Percentiles rank a stretch among this genome's conserved stretches.
Evolutionary conservation across 1,139 yeast species (phyloP).

Genomic region (Debaryomyces nepalensis): DNA sequence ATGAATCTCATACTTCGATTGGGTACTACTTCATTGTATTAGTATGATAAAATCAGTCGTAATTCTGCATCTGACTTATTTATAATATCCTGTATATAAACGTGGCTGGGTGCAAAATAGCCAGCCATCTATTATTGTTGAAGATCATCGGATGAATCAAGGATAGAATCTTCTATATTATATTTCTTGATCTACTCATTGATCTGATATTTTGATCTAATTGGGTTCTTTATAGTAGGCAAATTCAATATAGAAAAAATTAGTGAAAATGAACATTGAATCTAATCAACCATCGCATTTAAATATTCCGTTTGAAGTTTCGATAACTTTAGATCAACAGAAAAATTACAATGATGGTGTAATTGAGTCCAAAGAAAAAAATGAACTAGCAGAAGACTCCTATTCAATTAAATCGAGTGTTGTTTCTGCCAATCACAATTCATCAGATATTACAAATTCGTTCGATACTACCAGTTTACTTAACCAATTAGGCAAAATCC

Average conservation of each 20-base stretch:
- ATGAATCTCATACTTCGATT: too few species aligned
- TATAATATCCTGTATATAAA: conserved; percentile 9
- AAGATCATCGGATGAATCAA: not conserved
- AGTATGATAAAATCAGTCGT: too few species aligned
- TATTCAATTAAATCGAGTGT: conserved; percentile 18
- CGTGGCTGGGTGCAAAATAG: conserved; percentile 12
- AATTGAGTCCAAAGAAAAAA: not conserved
- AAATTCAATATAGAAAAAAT: too few species aligned
- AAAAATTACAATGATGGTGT: not conserved
- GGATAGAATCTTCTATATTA: not conserved
- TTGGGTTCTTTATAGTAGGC: too few species aligned
- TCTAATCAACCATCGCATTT: not conserved
- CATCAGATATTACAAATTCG: conserved; percentile 32
- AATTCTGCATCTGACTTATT: too few species aligned
- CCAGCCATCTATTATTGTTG: conserved; percentile 14
- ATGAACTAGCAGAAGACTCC: not conserved
- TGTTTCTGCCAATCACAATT: too few species aligned
- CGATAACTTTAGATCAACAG: not conserved
- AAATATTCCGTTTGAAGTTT: conserved; percentile 4
- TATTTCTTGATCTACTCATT: not conserved
- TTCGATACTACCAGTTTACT: conserved; percentile 40
- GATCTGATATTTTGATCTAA: not conserved
- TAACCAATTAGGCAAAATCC: conserved; percentile 20
- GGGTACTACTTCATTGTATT: too few species aligned
- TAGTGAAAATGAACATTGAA: too few species aligned